A percentile compares a stretch with the other conserved stretches of the same genome.
These are phyloP conservation scores for Claviceps pusilla DNA, from an alignment of 2,329 filamentous ascomycete species.

Conservation along the genomic window DNA sequence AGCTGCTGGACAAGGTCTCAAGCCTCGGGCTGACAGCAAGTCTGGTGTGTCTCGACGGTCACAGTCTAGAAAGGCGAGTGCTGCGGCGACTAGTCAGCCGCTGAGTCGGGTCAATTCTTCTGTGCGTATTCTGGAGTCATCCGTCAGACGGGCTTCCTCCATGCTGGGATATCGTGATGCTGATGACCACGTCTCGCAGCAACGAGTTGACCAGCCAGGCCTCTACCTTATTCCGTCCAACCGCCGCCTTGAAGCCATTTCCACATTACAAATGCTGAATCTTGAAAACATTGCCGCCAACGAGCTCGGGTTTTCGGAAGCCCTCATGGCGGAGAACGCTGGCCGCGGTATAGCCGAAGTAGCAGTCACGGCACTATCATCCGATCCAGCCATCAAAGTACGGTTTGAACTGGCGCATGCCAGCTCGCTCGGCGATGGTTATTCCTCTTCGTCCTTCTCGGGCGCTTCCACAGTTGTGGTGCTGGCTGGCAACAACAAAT, in stretches of 20 bases:
- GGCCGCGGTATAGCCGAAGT: slow-evolving; percentile 80
- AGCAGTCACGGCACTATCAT: slow-evolving; percentile 51
- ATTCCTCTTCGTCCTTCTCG: slow-evolving; percentile 5
- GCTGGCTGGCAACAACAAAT: slow-evolving; percentile 90
- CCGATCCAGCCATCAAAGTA: slow-evolving; percentile 44
- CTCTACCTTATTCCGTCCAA: slow-evolving; percentile 41
- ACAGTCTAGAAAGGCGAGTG: slow-evolving; percentile 42
- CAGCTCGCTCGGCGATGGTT: slow-evolving; percentile 15
- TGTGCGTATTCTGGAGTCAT: slow-evolving; percentile 21
- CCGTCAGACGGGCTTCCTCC: slow-evolving; percentile 16
- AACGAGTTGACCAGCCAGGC: slow-evolving; percentile 25
- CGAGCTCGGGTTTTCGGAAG: slow-evolving; percentile 73
- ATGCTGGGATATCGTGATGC: slow-evolving; percentile 18
- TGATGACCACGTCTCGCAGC: slow-evolving; percentile 17
- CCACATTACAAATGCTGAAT: slow-evolving; percentile 74
- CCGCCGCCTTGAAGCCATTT: slow-evolving; percentile 46
- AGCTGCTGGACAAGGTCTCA: slow-evolving; percentile 9
- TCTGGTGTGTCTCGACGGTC: slow-evolving; percentile 32
- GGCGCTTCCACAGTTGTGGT: slow-evolving; percentile 44
- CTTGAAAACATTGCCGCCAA: slow-evolving; percentile 82
- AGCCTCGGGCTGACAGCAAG: slow-evolving; percentile 37
- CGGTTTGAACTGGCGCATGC: slow-evolving; percentile 31
- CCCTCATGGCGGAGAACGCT: slow-evolving; percentile 83
- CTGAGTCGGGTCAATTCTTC: slow-evolving; percentile 34
- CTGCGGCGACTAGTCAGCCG: slow-evolving; percentile 23